Conservation (phyloP, 257 asterid species). For the Nicotiana noctiflora region DNA sequence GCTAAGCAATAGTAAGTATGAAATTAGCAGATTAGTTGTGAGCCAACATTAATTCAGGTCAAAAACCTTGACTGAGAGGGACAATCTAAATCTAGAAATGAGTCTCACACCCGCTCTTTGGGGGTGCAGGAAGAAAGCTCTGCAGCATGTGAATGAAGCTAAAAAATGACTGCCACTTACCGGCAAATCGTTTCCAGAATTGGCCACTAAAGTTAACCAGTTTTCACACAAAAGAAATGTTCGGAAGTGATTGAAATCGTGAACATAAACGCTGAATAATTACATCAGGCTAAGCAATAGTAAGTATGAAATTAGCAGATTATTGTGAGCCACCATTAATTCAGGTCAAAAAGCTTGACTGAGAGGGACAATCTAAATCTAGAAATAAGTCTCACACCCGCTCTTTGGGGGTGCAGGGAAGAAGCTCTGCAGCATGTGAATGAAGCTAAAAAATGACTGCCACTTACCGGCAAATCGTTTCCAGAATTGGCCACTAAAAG, state of each 20-base stretch:
- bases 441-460: neutral
- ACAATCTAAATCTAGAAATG: neutral
- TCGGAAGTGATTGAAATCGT: no score
- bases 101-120: neutral
- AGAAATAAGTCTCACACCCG: neutral
- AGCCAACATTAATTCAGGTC: neutral
- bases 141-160: neutral
- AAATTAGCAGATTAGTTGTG: neutral
- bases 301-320: neutral
- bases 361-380: neutral
- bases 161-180: slow-evolving; percentile 40
- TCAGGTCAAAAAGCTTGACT: neutral
- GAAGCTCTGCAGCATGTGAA: neutral
- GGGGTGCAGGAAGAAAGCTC: neutral
- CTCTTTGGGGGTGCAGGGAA: neutral
- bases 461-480: slow-evolving; percentile 90
- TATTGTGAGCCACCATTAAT: neutral
- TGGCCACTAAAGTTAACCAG: slow-evolving; percentile 38
- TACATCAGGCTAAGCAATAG: neutral
- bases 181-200: slow-evolving; percentile 95
- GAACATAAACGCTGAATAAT: neutral
- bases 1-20: neutral
- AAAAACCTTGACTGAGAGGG: neutral
- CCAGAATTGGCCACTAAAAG: slow-evolving; percentile 89
- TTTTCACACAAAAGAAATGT: neutral